Base-by-base conservation (phyloP, 192 early-diverging fungal genomes). In the Pilaira anomala region DNA sequence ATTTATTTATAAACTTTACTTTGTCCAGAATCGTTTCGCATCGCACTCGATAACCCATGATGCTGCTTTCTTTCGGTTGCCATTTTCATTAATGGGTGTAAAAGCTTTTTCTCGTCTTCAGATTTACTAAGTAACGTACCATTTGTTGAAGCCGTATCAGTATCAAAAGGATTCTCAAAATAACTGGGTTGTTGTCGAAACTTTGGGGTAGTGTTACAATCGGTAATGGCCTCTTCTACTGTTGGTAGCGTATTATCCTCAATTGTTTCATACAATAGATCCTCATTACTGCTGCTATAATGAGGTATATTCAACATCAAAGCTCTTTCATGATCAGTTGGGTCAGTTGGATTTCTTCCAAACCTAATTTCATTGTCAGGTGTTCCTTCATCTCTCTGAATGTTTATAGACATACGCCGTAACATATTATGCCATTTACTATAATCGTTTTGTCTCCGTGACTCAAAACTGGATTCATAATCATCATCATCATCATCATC, bases 151-250 rank as follows among this genome's bases (percentile, higher is more conserved):
- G 42, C 29, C 9, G 45, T 29, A 42, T 72, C 64, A 1, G 64
- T 56, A 40, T 66, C 70, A 48, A 72, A 72, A 6, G 70, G 70
- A 41, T 72, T 59, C 18, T 66, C 65, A 50, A 72, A 72, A 57
- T 72, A 72, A 28, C 60, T 66, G 30, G 67, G 44, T 33, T 63
- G 52, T 49, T 45, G 42, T 54, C 21, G 26, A 26, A 42, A 28
- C 21, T 55, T 45, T 11, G 48, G 14, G 22, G 26, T 63, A 33
- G 25, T 30, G 8, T 28, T 66, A 18, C 45, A 45, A 49, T 63
- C 69, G 36, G 39, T 51, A 19, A 39, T 45, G 2, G 62, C 40
- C 36, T 73, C 71, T 51, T 73, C 71, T n/a, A 67, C 48, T 0
- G 65, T 66, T 1, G 71, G 71, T 36, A 73, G 44, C 33, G 66